Evolutionary conservation across 2,329 filamentous ascomycete species (phyloP), one percentile per base, ranked within the genome.

Genomic region (Arachnomyces sp.): DNA sequence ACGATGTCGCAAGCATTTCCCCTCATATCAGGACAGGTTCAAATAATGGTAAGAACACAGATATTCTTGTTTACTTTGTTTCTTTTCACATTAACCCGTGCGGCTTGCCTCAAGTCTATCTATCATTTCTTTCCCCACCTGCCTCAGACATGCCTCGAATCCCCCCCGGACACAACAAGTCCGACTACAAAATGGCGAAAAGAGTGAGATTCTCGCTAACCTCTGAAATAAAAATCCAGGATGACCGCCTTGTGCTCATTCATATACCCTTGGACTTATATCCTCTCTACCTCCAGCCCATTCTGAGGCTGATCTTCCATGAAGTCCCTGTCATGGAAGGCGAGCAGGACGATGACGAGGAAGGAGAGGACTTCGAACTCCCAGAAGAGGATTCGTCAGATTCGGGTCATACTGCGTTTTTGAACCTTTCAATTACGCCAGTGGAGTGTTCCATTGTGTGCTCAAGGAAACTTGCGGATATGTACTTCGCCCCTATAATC

Each of bases 401-500:
- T 64, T 12, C 68, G 60, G 13, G n/a, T 47, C 69, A 70, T 56
- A 83, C 92, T 63, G 79, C 80, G 33, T 96, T 98, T 62, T 75
- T 95, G 59, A 96, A 96, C 61, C 80, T 98, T 51, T 93, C 86
- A 47, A 76, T 96, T 54, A 96, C 89, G 0, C 86, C 88, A 0
- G 77, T 94, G 40, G 92, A 95, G 63, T 94, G 87, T 65, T 94
- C 88, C 3, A 76, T 98, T 38, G 87, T 94, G 39, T 96, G 90
- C 58, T 83, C 90, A 46, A 77, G 78, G 43, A 72, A 76, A 31
- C 82, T 87, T 65, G 83, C 85, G 5, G 70, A 77, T 34, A 74
- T 77, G 40, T 76, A 94, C 42, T 94, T 96, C 53, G 69, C 76
- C 39, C 87, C 88, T 0, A 68, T 81, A 39, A 76, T 90, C 42